A percentile compares a stretch with the other conserved stretches of the same genome.
phyloP scores from a whole-genome alignment of 768 basidiomycete species.

The Phlegmacium glaucopus region DNA sequence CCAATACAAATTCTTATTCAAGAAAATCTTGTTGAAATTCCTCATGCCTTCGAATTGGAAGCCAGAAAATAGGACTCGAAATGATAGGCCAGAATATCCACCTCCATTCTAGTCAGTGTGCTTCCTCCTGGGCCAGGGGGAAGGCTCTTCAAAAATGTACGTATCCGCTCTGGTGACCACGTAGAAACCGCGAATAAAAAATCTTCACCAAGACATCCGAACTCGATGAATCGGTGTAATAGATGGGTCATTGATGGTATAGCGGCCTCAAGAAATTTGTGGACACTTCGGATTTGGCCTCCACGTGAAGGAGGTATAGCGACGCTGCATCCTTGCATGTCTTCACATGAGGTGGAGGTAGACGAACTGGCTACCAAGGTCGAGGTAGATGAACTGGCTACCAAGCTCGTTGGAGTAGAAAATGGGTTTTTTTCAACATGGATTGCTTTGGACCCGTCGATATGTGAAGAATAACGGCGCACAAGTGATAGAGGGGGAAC shows the following conservation, averaged over 20 bases:
- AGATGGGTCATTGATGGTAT: conserved; percentile 8
- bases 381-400: too few species aligned
- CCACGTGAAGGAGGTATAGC: not conserved
- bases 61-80: not conserved
- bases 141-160: not conserved
- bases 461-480: too few species aligned
- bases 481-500: too few species aligned
- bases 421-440: too few species aligned
- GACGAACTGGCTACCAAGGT: too few species aligned
- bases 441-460: too few species aligned
- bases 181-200: conserved; percentile 3
- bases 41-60: not conserved
- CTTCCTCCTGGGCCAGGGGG: not conserved
- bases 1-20: too few species aligned
- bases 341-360: too few species aligned
- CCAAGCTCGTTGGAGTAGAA: too few species aligned
- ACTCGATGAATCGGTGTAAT: conserved; percentile 1
- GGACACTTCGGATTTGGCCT: not conserved
- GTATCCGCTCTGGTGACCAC: conserved; percentile 2
- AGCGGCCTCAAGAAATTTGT: conserved; percentile 6
- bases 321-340: not conserved
- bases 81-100: not conserved
- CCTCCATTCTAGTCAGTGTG: not conserved
- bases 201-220: conserved; percentile 7
- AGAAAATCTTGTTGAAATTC: too few species aligned